Conservation (phyloP, 495 filamentous ascomycete genomes). For the Xylaria sp. region DNA sequence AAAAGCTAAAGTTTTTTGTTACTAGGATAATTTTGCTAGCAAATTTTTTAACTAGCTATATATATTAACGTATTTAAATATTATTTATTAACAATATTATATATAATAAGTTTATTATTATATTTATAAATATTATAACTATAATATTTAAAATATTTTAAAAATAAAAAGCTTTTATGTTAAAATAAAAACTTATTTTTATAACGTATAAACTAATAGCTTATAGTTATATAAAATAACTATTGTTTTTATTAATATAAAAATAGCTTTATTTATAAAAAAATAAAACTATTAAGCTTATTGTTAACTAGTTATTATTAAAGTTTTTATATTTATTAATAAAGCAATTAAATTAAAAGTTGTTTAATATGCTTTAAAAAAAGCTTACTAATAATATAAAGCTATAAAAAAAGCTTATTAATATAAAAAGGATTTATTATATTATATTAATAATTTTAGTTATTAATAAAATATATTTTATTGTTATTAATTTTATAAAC, state of each 20-base stretch:
- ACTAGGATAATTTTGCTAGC: neutral
- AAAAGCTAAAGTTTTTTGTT: neutral
- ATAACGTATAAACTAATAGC: neutral
- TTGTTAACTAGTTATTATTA: neutral
- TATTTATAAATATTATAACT: neutral
- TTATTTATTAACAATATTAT: neutral
- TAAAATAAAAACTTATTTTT: constrained; percentile 2
- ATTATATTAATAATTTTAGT: neutral
- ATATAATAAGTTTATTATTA: neutral
- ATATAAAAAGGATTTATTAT: neutral
- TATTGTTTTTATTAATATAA: neutral
- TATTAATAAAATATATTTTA: neutral
- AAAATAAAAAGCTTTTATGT: constrained; percentile 2
- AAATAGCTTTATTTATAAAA: neutral
- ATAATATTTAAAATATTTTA: constrained; percentile 8
- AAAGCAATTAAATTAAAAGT: neutral
- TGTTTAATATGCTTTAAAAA: too few relatives aligned
- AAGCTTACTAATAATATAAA: too few relatives aligned
- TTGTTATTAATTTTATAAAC: neutral
- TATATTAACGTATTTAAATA: neutral
- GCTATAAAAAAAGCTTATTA: neutral
- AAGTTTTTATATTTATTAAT: neutral
- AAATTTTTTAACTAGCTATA: neutral
- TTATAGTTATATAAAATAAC: neutral
- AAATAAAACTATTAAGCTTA: neutral